Evolutionary conservation across 2,329 filamentous ascomycete genomes (phyloP).

Genomic region (Trichophyton schoenleinii): DNA sequence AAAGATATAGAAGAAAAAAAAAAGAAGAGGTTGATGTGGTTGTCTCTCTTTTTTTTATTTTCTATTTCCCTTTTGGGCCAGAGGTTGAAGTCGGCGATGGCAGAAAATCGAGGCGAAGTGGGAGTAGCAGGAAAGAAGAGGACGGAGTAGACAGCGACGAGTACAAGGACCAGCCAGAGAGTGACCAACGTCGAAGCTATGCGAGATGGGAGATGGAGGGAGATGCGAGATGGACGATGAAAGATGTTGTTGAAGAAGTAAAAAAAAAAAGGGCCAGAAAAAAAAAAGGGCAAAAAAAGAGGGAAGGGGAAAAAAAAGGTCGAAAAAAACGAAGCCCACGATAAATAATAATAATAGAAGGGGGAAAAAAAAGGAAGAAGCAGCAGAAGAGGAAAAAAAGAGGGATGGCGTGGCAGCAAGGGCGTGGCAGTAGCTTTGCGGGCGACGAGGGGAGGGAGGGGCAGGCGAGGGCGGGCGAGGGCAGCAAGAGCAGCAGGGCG

Average conservation of each 20-base stretch:
- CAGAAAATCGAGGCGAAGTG: no score
- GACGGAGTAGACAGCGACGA: not conserved
- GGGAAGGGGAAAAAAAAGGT: not conserved
- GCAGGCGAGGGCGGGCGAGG: not conserved
- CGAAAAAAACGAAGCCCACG: not conserved
- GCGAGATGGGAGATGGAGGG: conserved; percentile 2
- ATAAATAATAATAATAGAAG: not conserved
- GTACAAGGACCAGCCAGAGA: conserved; percentile 13
- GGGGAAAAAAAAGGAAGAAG: not conserved
- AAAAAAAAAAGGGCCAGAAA: not conserved
- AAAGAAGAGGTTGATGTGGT: not conserved
- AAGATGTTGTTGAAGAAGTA: conserved; percentile 3
- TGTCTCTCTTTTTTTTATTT: not conserved
- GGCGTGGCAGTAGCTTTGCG: not conserved
- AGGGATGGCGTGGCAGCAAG: conserved; percentile 5
- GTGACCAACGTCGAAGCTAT: conserved; percentile 9
- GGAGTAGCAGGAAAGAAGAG: no score
- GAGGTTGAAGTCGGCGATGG: not conserved
- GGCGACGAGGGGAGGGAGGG: not conserved
- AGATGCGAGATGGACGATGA: not conserved
- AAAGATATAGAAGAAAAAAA: conserved; percentile 7
- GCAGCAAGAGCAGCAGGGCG: not conserved
- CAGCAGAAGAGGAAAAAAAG: not conserved
- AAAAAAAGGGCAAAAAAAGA: not conserved
- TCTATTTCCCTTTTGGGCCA: not conserved